Evolutionary conservation across 768 basidiomycete genomes (phyloP).

Genomic region (Psilocybe azurescens): DNA sequence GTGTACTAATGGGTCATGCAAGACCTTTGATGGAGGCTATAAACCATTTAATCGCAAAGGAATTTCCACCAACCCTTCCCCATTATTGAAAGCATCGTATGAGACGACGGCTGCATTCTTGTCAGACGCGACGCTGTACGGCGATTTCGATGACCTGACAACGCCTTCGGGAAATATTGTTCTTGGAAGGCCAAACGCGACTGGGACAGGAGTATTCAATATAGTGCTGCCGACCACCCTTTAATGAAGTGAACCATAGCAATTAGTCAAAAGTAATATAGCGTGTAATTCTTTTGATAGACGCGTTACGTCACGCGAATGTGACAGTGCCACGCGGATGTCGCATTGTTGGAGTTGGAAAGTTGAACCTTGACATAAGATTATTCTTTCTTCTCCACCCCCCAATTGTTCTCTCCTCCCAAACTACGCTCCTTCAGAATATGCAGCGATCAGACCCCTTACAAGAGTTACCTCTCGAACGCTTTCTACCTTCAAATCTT

Average conservation of each 20-base stretch:
- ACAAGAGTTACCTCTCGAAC: conserved; percentile 62
- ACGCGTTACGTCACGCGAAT: conserved; percentile 42
- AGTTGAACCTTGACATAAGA: conserved; percentile 19
- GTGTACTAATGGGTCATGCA: conserved; percentile 4
- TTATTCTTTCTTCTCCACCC: conserved; percentile 18
- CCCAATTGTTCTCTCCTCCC: conserved; percentile 16
- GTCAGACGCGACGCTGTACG: conserved; percentile 91
- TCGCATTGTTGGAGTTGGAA: conserved; percentile 28
- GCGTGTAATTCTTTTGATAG: conserved; percentile 20
- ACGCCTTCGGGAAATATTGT: conserved; percentile 94
- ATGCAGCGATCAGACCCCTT: conserved; percentile 60
- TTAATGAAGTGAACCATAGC: conserved; percentile 15
- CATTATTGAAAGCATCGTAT: conserved; percentile 95
- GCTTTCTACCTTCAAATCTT: conserved; percentile 47
- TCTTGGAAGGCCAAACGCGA: conserved; percentile 81
- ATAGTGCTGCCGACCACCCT: conserved; percentile 63
- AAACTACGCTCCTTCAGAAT: conserved; percentile 12
- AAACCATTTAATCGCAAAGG: conserved; percentile 98
- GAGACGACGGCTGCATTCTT: conserved; percentile 95
- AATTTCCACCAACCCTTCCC: conserved; percentile 91
- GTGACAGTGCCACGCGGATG: conserved; percentile 36
- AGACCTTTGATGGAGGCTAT: conserved; percentile 99
- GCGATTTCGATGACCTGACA: conserved; percentile 93
- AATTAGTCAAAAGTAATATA: conserved; percentile 20
- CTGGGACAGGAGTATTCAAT: conserved; percentile 97